Conservation (phyloP, 495 filamentous ascomycete species). For the Xylaria intraflava region DNA sequence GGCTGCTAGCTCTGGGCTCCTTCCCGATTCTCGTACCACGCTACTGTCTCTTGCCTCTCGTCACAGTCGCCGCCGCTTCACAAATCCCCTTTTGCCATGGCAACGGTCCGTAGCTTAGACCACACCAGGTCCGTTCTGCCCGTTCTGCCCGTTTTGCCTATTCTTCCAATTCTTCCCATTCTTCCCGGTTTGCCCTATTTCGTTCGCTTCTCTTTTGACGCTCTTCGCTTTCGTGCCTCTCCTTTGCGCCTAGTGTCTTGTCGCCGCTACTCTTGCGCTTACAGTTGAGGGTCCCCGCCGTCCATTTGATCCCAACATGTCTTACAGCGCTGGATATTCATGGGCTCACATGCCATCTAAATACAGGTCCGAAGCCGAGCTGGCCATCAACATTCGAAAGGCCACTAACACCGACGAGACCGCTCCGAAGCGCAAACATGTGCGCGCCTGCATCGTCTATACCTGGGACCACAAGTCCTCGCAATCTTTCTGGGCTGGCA, state of each 20-base stretch:
- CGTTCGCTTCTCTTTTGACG: background rate
- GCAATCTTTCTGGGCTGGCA: conserved; percentile 90
- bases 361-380: conserved; percentile 84
- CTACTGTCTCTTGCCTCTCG: conserved; percentile 5
- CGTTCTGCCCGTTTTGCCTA: background rate
- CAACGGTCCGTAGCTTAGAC: conserved; percentile 41
- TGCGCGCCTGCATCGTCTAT: conserved; percentile 95
- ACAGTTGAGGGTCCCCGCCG: background rate
- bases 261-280: conserved; percentile 3
- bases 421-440: conserved; percentile 97
- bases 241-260: background rate
- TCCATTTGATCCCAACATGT: conserved; percentile 2
- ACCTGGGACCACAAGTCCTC: conserved; percentile 99
- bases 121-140: conserved; percentile 36
- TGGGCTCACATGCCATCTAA: conserved; percentile 8
- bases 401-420: conserved; percentile 94
- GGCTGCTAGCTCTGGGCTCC: conserved; percentile 13
- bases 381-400: conserved; percentile 93
- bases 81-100: conserved; percentile 29
- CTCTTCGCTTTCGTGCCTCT: background rate
- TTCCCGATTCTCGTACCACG: conserved; percentile 15
- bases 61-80: background rate
- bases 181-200: too few relatives aligned
- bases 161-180: too few relatives aligned
- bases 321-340: conserved; percentile 6